phyloP scores from a whole-genome alignment of 371 early-diverging fungal genomes.

The Dinochytrium kinnereticum region DNA sequence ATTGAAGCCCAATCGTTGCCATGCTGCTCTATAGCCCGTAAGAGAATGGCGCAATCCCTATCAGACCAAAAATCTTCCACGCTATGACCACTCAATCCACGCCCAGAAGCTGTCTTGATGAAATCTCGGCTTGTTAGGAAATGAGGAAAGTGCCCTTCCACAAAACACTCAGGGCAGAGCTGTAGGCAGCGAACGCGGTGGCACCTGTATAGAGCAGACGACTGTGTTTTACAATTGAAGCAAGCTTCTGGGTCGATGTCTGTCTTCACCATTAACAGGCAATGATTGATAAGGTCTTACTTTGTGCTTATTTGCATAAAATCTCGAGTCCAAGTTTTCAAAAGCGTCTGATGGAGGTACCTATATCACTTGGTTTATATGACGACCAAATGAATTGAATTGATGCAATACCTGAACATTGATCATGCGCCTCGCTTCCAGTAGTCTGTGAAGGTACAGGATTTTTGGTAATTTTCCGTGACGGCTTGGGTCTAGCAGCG shows the following conservation, averaged over 20 bases:
- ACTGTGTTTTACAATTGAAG: neutral
- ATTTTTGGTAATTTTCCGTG: neutral
- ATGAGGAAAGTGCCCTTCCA: conserved; percentile 1
- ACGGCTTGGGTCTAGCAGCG: neutral
- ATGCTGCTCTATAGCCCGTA: neutral
- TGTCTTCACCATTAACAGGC: too few species aligned
- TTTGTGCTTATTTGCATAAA: neutral
- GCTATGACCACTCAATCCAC: neutral
- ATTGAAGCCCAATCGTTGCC: neutral
- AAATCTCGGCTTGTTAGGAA: conserved; percentile 7
- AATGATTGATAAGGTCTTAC: too few species aligned
- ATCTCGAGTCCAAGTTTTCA: neutral
- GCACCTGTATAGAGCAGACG: neutral
- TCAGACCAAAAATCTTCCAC: conserved; percentile 11
- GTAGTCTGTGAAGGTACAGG: neutral
- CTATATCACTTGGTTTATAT: neutral
- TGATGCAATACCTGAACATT: neutral
- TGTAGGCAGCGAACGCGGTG: neutral
- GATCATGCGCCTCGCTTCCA: neutral
- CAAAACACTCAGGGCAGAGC: conserved; percentile 4
- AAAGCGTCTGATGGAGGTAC: neutral
- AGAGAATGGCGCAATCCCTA: neutral
- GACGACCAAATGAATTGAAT: too few species aligned
- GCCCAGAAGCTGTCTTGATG: neutral
- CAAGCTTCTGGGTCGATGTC: conserved; percentile 4